Percentiles rank a stretch among this genome's conserved stretches.
These are phyloP conservation scores for Trichoderma pleuroti DNA, from an alignment of 2,329 filamentous ascomycete genomes.

Conservation along the genomic window DNA sequence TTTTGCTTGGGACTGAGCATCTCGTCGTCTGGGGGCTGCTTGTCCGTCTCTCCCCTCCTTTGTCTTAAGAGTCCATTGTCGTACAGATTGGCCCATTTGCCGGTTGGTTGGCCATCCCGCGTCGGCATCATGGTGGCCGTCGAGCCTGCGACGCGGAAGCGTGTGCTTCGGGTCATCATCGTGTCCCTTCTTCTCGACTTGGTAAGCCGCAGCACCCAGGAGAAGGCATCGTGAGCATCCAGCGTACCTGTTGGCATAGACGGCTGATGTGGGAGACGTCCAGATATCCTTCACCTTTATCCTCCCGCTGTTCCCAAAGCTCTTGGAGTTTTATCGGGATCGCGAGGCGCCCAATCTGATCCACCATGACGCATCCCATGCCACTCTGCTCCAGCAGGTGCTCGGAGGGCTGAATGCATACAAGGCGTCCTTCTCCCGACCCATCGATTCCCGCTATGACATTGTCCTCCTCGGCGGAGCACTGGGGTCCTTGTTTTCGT, in stretches of 20 bases:
- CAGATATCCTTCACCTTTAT: constrained; percentile 99
- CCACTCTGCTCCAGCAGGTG: constrained; percentile 72
- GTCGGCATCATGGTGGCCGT: constrained; percentile 38
- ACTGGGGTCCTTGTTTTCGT: constrained; percentile 85
- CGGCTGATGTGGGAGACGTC: constrained; percentile 13
- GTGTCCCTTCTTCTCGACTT: constrained; percentile 85
- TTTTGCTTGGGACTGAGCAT: neutral
- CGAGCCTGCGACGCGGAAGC: constrained; percentile 62
- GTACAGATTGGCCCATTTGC: constrained; percentile 18
- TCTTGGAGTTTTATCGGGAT: constrained; percentile 93
- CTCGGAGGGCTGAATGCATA: constrained; percentile 85
- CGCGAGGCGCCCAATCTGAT: constrained; percentile 60
- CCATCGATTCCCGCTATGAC: constrained; percentile 95
- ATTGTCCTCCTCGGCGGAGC: constrained; percentile 93
- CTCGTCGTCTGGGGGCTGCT: neutral
- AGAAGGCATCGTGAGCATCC: neutral
- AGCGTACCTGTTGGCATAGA: neutral
- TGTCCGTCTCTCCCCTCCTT: neutral
- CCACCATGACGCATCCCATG: constrained; percentile 42
- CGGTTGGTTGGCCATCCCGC: neutral
- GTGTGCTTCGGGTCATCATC: constrained; percentile 82
- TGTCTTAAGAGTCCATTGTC: neutral
- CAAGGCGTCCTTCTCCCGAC: constrained; percentile 86
- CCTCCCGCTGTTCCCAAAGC: constrained; percentile 88
- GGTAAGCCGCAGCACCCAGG: constrained; percentile 45